Base-by-base conservation (phyloP, 805 yeast species). In the Kuraishia capsulata region DNA sequence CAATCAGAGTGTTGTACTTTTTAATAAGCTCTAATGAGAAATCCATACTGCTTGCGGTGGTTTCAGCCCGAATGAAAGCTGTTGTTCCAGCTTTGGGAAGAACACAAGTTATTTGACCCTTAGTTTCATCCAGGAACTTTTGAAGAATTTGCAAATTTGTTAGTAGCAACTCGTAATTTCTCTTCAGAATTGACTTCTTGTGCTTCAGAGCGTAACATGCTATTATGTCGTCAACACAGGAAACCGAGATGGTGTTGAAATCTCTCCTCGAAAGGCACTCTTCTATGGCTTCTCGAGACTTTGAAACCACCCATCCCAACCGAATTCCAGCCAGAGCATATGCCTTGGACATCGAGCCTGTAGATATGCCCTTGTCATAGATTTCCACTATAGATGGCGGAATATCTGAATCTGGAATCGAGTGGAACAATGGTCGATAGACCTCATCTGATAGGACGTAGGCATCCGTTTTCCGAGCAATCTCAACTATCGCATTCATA, bases 301-400 rank as follows among this genome's bases (percentile, higher is more conserved):
- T 53, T 5, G 69, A 49, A 4, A 62, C 68, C 9, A 72, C 52
- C 79, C 79, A 73, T 5, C 80, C 78, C 18, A 72, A 37, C 34
- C 79, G 52, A 20, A 71, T 52, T 4, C 79, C 79, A 6, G 79
- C 78, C 35, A 70, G 52, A 1, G 76, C 61, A 45, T 64, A 73
- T 3, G 76, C 73, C 47, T 73, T 73, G n/a, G 77, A 71, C 58
- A 65, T 64, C 5, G 77, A 71, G 3, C 72, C 62, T 1, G 77
- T 70, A 6, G 67, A 60, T 29, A 73, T 58, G 4, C 70, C 65
- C 42, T 61, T 64, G 2, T 57, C 59, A 41, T 68, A 68, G 19
- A 71, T 49, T 25, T 61, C 55, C 10, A 65, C 63, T 11, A 67
- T 59, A 3, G 73, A 65, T 23, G 51, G 52, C 4, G 76, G 72